Conservation (phyloP, 2,329 filamentous ascomycete genomes). For the Ceratocystis colombiana region DNA sequence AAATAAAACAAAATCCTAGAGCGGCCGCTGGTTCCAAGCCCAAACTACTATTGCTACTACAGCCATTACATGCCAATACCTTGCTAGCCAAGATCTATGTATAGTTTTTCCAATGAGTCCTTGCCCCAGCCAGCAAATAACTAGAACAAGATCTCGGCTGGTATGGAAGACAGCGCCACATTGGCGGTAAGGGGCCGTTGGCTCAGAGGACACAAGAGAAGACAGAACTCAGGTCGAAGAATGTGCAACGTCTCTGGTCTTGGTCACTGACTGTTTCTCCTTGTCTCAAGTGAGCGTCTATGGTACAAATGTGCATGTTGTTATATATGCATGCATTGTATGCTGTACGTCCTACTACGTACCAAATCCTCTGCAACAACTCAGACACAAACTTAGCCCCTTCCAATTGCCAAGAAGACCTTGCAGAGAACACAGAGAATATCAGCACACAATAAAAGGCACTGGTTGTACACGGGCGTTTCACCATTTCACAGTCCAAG, state of each 20-base stretch:
- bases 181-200: background rate
- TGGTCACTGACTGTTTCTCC: background rate
- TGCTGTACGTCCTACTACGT: background rate
- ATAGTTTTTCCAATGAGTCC: background rate
- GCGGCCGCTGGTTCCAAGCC: no score
- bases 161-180: background rate
- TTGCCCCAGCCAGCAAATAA: background rate
- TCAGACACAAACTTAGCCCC: no score
- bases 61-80: no score
- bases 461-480: background rate
- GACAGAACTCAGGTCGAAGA: background rate
- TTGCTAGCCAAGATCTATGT: background rate
- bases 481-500: background rate
- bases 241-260: background rate
- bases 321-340: background rate
- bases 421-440: no score
- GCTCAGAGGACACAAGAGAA: background rate
- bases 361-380: constrained; percentile 3
- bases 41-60: no score
- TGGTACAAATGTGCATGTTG: no score
- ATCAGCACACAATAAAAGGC: background rate
- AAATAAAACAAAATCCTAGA: no score
- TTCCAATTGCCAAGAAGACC: no score
- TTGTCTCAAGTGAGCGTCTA: no score
- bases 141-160: background rate